Conservation (phyloP, 1,284 basidiomycete genomes). For the Microstroma glucosiphilum region DNA sequence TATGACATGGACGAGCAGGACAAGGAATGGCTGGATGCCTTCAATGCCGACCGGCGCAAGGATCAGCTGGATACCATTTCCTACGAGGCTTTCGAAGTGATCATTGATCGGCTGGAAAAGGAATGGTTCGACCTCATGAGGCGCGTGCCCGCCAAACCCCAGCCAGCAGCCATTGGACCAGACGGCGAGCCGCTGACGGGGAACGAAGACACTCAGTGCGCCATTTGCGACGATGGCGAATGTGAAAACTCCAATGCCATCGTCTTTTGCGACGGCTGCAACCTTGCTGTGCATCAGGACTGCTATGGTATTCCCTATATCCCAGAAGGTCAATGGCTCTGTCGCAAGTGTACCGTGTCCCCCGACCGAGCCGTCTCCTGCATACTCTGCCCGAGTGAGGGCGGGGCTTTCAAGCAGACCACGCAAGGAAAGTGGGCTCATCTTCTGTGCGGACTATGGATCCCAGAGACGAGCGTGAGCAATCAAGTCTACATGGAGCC, state of each 20-base stretch:
- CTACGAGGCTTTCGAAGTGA: conserved; percentile 86
- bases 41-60: conserved; percentile 76
- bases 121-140: conserved; percentile 85
- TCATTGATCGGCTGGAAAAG: conserved; percentile 96
- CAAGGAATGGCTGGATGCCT: conserved; percentile 83
- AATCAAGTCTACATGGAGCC: conserved; percentile 99
- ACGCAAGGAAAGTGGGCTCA: conserved; percentile 90
- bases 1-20: conserved; percentile 99
- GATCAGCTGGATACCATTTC: conserved; percentile 61
- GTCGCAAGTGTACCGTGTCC: conserved; percentile 94
- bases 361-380: conserved; percentile 93
- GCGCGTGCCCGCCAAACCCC: conserved; percentile 29
- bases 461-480: conserved; percentile 86
- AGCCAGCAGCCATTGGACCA: conserved; percentile 16
- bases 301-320: conserved; percentile 99
- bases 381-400: conserved; percentile 88
- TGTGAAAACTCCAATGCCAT: conserved; percentile 98
- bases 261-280: conserved; percentile 98
- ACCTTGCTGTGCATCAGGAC: conserved; percentile 97
- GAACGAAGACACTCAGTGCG: conserved; percentile 64
- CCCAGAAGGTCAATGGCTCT: conserved; percentile 98
- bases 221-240: conserved; percentile 95
- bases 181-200: conserved; percentile 28
- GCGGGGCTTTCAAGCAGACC: conserved; percentile 98
- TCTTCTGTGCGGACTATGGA: conserved; percentile 93